Percentiles rank a stretch among this genome's conserved stretches.
phyloP scores from a whole-genome alignment of 257 asterid genomes.

The Nicotiana sylvestris region DNA sequence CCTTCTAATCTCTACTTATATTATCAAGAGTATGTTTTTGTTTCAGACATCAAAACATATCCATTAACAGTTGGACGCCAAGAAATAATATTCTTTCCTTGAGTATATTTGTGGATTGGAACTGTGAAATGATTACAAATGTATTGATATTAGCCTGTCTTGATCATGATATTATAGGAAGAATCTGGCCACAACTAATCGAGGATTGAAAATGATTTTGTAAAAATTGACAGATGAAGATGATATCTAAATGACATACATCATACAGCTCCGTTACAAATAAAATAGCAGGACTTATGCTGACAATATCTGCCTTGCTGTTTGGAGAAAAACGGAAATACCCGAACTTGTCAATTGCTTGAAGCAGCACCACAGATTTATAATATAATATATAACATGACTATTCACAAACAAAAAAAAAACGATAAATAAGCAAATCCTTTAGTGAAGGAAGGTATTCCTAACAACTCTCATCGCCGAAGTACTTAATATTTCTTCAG shows the following conservation, averaged over 20 bases:
- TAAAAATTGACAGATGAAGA: background rate
- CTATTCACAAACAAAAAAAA: background rate
- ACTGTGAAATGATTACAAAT: constrained; percentile 15
- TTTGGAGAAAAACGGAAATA: constrained; percentile 26
- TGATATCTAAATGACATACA: constrained; percentile 16
- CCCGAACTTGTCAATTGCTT: constrained; percentile 24
- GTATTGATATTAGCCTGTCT: background rate
- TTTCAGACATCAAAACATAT: background rate
- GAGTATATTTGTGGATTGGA: constrained; percentile 6
- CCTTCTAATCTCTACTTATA: background rate
- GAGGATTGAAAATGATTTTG: constrained; percentile 22
- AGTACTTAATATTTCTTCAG: background rate
- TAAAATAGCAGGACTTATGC: constrained; percentile 21
- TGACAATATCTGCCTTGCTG: constrained; percentile 17
- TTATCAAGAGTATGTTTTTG: background rate
- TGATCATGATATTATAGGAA: background rate
- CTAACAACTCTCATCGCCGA: background rate
- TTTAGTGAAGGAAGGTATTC: background rate
- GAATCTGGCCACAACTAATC: constrained; percentile 16
- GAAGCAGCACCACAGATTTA: constrained; percentile 21
- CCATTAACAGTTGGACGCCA: background rate
- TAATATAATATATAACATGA: background rate
- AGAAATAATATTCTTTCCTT: background rate
- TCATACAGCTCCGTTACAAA: constrained; percentile 30
- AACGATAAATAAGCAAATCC: background rate